Evolutionary conservation across 805 yeast species (phyloP), one percentile per base, ranked within the genome.

Genomic region (Candida koratica): DNA sequence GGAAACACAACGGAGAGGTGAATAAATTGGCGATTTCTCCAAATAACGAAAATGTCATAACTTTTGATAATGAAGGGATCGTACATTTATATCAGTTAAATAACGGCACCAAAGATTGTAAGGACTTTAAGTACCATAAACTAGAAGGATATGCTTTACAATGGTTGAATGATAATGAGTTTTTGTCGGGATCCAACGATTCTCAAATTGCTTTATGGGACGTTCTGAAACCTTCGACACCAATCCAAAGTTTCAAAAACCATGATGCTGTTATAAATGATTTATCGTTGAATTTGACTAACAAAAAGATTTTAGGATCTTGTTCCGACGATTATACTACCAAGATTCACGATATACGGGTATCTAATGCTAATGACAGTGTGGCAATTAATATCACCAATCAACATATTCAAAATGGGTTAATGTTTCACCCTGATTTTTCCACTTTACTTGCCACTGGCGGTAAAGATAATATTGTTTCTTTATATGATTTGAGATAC

Each of bases 401-500:
- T 32, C 61, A 60, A 3, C 81, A 73, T 31, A 75, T 78, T n/a
- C 78, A 85, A 45, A 84, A 82, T 51, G 71, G 84, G 1, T 72
- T 83, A 30, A 75, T 73, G 28, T 83, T 83, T 60, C 81, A 81
- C 49, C 82, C 85, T 0, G 56, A 60, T 4, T 35, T 75, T 12
- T 56, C 68, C 25, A 59, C 74, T 25, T 55, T 85, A 39, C 67
- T 84, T 32, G 89, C 81, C 10, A 83, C 93, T 1, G 95, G 84
- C 15, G 82, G 87, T 9, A 77, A 81, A 17, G 96, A 87, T 53
- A 78, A 79, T 48, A 62, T 79, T n/a, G 74, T 86, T 14, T 75
- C 74, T 34, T 61, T 82, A 17, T 86, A 86, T 79, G 96, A 88
- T 53, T 58, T 84, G 36, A 71, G 95, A 52, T 77, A 78, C 50